A percentile compares a stretch with the other conserved stretches of the same genome.
These are phyloP conservation scores for Physcomitrium patens DNA, from an alignment of 225 moss, liverwort and hornwort species.

Conservation along the genomic window DNA sequence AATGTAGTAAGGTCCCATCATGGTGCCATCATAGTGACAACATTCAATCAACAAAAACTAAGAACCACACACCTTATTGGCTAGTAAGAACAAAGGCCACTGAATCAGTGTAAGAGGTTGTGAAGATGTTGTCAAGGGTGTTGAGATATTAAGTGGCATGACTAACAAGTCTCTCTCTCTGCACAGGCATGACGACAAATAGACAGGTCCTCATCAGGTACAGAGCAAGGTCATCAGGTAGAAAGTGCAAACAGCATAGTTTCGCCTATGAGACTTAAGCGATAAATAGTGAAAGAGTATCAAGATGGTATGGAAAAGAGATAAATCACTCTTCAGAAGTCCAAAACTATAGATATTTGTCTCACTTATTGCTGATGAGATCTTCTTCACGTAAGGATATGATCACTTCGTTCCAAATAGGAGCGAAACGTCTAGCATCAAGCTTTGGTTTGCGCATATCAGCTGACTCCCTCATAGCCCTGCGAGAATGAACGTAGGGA, in stretches of 20 bases:
- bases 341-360: conserved; percentile 10
- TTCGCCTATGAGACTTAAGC: neutral
- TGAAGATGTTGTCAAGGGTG: conserved; percentile 27
- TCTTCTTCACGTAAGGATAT: conserved; percentile 83
- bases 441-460: conserved; percentile 24
- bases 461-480: conserved; percentile 33
- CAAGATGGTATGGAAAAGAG: conserved; percentile 9
- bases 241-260: neutral
- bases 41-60: neutral
- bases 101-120: conserved; percentile 62
- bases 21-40: neutral
- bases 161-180: conserved; percentile 81
- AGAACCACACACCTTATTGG: conserved; percentile 72
- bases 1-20: neutral
- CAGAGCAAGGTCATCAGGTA: conserved; percentile 10
- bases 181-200: conserved; percentile 29
- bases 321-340: conserved; percentile 4
- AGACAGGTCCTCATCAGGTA: conserved; percentile 18
- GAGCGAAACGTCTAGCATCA: conserved; percentile 75
- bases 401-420: conserved; percentile 94
- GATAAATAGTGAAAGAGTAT: neutral
- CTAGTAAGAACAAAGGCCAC: conserved; percentile 95
- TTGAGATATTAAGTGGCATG: conserved; percentile 53
- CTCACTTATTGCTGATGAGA: conserved; percentile 84
- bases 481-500: conserved; percentile 24